Evolutionary conservation across 2,329 filamentous ascomycete genomes (phyloP).

Genomic region (Podosphaera xanthii): DNA sequence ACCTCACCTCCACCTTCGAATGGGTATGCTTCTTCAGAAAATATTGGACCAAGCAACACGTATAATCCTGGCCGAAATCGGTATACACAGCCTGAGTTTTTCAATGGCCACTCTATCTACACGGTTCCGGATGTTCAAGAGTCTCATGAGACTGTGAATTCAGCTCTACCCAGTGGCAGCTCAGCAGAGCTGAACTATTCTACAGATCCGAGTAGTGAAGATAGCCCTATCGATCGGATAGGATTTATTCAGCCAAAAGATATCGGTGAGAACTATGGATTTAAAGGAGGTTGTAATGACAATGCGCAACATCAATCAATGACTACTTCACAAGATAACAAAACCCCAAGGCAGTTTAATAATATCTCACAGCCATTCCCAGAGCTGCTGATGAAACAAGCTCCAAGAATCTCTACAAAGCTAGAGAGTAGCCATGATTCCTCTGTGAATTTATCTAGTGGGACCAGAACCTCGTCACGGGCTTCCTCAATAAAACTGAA

Average conservation of each 20-base stretch:
- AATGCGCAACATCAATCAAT: constrained; percentile 20
- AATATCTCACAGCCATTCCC: constrained; percentile 7
- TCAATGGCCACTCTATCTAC: constrained; percentile 12
- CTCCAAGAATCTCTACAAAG: constrained; percentile 12
- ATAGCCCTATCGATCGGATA: constrained; percentile 67
- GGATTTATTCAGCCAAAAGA: constrained; percentile 33
- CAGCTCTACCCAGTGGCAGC: constrained; percentile 46
- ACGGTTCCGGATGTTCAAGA: constrained; percentile 12
- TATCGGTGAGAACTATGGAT: constrained; percentile 40
- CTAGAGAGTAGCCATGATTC: constrained; percentile 9
- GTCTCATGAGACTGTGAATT: constrained; percentile 72
- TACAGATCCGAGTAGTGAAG: constrained; percentile 75
- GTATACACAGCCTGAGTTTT: constrained; percentile 15
- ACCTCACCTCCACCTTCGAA: neutral
- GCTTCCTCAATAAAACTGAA: constrained; percentile 37
- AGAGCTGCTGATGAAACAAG: constrained; percentile 10
- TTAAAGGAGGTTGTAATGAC: constrained; percentile 21
- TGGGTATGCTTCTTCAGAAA: constrained; percentile 16
- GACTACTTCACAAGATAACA: constrained; percentile 15
- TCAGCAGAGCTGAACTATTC: constrained; percentile 57
- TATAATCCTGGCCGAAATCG: constrained; percentile 15
- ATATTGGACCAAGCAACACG: constrained; percentile 12
- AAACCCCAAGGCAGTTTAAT: constrained; percentile 11
- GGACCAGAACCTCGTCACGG: too few relatives aligned
- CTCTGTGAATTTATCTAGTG: too few relatives aligned